A percentile compares a stretch with the other conserved stretches of the same genome.
Evolutionary conservation across 2,329 filamentous ascomycete species (phyloP).

Genomic region (Geosmithia morbida): DNA sequence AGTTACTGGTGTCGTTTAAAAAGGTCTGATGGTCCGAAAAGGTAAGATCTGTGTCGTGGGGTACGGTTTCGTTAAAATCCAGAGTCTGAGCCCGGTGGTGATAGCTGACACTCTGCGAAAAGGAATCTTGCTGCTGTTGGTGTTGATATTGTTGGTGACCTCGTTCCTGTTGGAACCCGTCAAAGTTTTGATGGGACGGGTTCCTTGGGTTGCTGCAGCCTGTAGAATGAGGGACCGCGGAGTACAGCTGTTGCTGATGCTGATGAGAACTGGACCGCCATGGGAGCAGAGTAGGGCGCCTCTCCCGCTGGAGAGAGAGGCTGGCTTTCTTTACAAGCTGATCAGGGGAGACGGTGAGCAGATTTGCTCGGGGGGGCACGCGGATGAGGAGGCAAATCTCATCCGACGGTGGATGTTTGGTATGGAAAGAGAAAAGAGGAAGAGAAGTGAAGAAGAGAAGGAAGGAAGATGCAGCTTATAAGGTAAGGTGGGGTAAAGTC

Average conservation of each 20-base stretch:
- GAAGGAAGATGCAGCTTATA: slow-evolving; percentile 1
- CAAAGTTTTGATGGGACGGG: slow-evolving; percentile 2
- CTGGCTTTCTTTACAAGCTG: not conserved
- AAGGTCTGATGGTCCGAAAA: not conserved
- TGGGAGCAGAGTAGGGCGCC: slow-evolving; percentile 8
- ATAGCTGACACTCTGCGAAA: no score
- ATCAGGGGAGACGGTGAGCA: slow-evolving; percentile 1
- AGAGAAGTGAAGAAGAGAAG: not conserved
- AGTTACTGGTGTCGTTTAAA: slow-evolving; percentile 1
- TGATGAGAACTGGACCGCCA: slow-evolving; percentile 4
- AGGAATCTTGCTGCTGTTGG: no score
- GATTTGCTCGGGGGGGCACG: not conserved
- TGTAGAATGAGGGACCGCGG: slow-evolving; percentile 4
- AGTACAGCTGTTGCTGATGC: slow-evolving; percentile 2
- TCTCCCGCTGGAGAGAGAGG: slow-evolving; percentile 5
- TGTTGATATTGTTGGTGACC: no score
- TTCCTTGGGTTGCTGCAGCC: slow-evolving; percentile 6
- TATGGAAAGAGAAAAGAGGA: not conserved
- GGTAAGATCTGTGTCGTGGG: not conserved
- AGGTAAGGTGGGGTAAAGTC: not conserved
- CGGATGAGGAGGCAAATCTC: slow-evolving; percentile 4
- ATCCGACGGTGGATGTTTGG: slow-evolving; percentile 3
- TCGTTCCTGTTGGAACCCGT: not conserved
- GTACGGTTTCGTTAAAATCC: not conserved
- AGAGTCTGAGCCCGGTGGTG: not conserved